Evolutionary conservation across 352 stramenopile genomes (phyloP).

Genomic region (Peronospora destructor): DNA sequence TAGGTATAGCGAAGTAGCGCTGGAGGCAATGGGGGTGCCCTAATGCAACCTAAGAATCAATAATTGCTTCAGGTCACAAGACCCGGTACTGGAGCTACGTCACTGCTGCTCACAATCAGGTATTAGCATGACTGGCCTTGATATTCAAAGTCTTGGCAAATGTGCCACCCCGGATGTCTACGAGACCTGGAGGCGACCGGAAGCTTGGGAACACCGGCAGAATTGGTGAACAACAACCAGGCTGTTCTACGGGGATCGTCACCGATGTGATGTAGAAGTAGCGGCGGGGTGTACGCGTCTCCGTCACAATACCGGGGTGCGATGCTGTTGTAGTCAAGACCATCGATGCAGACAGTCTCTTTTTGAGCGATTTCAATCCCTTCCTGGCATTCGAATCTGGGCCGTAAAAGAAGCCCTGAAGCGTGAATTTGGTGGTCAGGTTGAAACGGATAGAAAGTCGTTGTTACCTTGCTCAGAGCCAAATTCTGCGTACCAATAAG

Average conservation of each 20-base stretch:
- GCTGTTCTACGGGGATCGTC: conserved; percentile 19
- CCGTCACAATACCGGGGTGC: conserved; percentile 11
- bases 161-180: conserved; percentile 20
- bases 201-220: conserved; percentile 17
- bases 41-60: too few relatives aligned
- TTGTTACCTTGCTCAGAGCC: conserved; percentile 22
- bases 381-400: neutral
- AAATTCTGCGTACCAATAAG: conserved; percentile 20
- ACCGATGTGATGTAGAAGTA: conserved; percentile 30
- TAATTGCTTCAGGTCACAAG: too few relatives aligned
- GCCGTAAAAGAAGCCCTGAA: conserved; percentile 23
- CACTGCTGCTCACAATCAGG: too few relatives aligned
- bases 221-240: conserved; percentile 15
- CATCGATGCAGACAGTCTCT: conserved; percentile 19
- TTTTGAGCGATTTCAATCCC: conserved; percentile 14
- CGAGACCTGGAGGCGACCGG: conserved; percentile 16
- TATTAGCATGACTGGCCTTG: too few relatives aligned
- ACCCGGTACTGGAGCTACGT: too few relatives aligned
- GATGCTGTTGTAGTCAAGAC: conserved; percentile 7
- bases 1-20: too few relatives aligned
- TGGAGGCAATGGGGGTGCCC: too few relatives aligned
- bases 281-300: conserved; percentile 17
- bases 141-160: conserved; percentile 16
- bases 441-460: conserved; percentile 23
- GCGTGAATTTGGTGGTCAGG: conserved; percentile 9